Percentiles rank a stretch among this genome's conserved stretches.
These are phyloP conservation scores for Cytospora leucostoma DNA, from an alignment of 2,329 filamentous ascomycete genomes.

Conservation along the genomic window DNA sequence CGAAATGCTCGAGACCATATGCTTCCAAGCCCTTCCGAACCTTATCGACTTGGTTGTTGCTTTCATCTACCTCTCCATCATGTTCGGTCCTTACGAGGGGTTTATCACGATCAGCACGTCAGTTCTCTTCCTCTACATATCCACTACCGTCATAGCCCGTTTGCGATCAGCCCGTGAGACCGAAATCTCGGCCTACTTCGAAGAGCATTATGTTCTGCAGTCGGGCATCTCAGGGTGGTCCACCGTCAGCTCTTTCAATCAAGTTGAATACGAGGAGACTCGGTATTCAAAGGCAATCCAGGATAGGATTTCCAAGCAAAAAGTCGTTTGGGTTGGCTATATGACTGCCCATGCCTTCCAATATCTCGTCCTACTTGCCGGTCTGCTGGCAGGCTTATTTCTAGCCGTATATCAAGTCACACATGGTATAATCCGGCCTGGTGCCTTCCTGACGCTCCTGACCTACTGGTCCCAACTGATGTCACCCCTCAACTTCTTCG, in stretches of 20 bases:
- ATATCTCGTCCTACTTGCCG: conserved; percentile 66
- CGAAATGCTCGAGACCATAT: conserved; percentile 58
- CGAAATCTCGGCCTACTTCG: conserved; percentile 54
- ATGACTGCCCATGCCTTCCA: conserved; percentile 57
- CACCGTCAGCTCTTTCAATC: conserved; percentile 61
- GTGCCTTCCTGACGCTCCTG: conserved; percentile 70
- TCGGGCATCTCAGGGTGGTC: conserved; percentile 61
- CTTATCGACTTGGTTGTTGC: conserved; percentile 61
- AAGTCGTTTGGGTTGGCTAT: conserved; percentile 47
- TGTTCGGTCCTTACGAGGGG: conserved; percentile 62
- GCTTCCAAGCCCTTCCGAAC: conserved; percentile 61
- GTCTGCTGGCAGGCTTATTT: conserved; percentile 65
- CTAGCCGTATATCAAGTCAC: conserved; percentile 67
- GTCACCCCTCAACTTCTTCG: conserved; percentile 70
- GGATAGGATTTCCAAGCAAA: conserved; percentile 41
- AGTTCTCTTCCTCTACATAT: conserved; percentile 56
- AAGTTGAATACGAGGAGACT: conserved; percentile 57
- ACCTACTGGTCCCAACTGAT: conserved; percentile 76
- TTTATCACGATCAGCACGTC: conserved; percentile 62
- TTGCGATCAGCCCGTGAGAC: conserved; percentile 53
- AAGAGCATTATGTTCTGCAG: conserved; percentile 57
- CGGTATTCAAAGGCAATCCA: conserved; percentile 55
- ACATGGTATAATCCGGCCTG: conserved; percentile 52
- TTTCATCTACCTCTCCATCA: conserved; percentile 59
- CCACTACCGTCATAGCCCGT: conserved; percentile 52